Evolutionary conservation across 2,329 filamentous ascomycete genomes (phyloP), one percentile per base, ranked within the genome.

Genomic region (Epichloe bromicola): DNA sequence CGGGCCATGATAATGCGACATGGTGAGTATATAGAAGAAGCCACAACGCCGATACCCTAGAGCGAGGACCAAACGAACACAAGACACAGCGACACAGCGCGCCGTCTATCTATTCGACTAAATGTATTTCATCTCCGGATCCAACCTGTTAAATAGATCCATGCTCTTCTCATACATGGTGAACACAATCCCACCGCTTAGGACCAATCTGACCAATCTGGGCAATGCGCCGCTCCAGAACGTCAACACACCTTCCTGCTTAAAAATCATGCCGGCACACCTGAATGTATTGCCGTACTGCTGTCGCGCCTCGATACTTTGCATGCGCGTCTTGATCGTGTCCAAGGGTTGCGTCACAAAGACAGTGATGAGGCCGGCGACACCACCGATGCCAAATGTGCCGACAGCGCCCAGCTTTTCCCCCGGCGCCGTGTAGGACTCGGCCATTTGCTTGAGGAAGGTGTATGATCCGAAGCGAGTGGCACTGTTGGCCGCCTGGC

Each of bases 131-230:
- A 82, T 82, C 61, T 94, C 79, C 0, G 93, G 93, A 65, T 98
- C 93, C 49, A 90, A 53, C 62, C 66, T 74, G 60, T 88, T 80
- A 73, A 98, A 81, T 52, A 89, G 61, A 49, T 96, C 91, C 74
- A 97, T 97, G 53, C 85, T 86, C 78, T 96, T 96, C 73, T 97
- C 91, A 66, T 96, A 93, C 83, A 97, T 94, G 20, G 93, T 94
- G 64, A 98, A 98, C 40, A 98, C 93, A 62, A 98, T 95, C 17
- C 93, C 93, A 51, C 93, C 93, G 62, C 89, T 96, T 67, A 97
- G 68, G 41, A 96, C 86, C 59, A 98, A 67, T 52, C 93, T 76
- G 23, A 82, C 91, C 61, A 98, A 68, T 50, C 93, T 76, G 1
- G 93, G 93, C 58, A 97, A 63, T 20, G 93, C 91, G 26, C 93